A percentile compares a stretch with the other conserved stretches of the same genome.
These are phyloP conservation scores for Orbilia brochopaga DNA, from an alignment of 2,329 filamentous ascomycete genomes.

Conservation along the genomic window DNA sequence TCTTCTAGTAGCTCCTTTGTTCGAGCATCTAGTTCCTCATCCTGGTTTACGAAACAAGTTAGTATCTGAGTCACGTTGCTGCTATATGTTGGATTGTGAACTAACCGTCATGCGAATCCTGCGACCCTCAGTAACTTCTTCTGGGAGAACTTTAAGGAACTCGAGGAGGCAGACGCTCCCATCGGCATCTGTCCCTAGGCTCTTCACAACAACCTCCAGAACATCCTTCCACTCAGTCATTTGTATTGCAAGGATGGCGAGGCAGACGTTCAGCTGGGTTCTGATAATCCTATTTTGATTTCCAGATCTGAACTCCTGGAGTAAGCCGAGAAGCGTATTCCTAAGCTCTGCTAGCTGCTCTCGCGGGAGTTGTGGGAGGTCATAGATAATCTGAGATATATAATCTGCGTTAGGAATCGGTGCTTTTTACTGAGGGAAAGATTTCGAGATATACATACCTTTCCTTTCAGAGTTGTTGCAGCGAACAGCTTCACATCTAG, in stretches of 20 bases:
- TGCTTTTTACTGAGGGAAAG: constrained; percentile 18
- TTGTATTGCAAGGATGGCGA: constrained; percentile 93
- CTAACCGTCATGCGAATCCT: constrained; percentile 99
- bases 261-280: constrained; percentile 90
- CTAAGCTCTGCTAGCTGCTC: constrained; percentile 77
- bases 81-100: constrained; percentile 64
- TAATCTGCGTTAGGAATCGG: constrained; percentile 8
- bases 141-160: constrained; percentile 93
- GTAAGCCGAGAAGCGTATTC: constrained; percentile 79
- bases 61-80: constrained; percentile 1
- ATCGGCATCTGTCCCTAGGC: constrained; percentile 75
- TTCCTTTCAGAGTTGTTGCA: constrained; percentile 95
- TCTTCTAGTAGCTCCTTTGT: constrained; percentile 88
- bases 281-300: constrained; percentile 76
- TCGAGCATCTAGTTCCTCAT: constrained; percentile 88
- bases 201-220: constrained; percentile 76
- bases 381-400: constrained; percentile 81
- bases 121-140: constrained; percentile 98
- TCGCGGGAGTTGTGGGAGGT: constrained; percentile 84
- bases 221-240: constrained; percentile 97
- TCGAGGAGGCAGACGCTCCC: constrained; percentile 89
- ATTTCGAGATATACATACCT: constrained; percentile 67
- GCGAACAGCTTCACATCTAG: constrained; percentile 88
- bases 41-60: constrained; percentile 64
- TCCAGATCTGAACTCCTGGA: constrained; percentile 80